Base-by-base conservation (phyloP, 2,329 filamentous ascomycete genomes). In the Helotiales sp. region DNA sequence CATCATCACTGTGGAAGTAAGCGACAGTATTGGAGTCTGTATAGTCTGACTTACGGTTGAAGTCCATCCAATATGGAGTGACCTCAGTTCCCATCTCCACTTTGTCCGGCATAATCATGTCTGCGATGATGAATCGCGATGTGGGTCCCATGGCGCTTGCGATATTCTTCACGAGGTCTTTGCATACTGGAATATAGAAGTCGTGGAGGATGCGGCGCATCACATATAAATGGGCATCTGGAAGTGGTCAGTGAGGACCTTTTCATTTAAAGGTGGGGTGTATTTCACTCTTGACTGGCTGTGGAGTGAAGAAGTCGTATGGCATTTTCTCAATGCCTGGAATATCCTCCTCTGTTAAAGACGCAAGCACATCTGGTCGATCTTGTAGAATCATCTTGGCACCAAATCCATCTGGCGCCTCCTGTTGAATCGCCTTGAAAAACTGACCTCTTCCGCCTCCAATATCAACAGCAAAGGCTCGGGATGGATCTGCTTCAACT, bases 311-410 rank as follows among this genome's bases (percentile, higher is more conserved):
- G 54, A 77, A 75, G 55, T 77, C 72, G 60, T 76, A 75, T 20
- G 64, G 28, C 67, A 76, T 76, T 58, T 70, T 72, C 40, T 75
- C 72, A 22, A 75, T 71, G 10, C 69, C 70, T 0, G 72, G 71
- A 13, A 75, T 69, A n/a, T 72, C 68, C 22, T 73, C 68, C 28
- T 55, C 43, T 3, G 63, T 65, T 5, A 76, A 65, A 3, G 66
- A 57, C 15, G 69, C 70, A 26, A 77, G 59, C 1, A 77, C 75
- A 49, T 71, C 66, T 6, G 72, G 64, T 26, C 70, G 69, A 60
- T 77, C 75, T 64, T 77, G 75, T 2, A 77, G 64, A 58, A 77
- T 72, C 63, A 77, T 50, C 49, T 74, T 74, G 13, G 57, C 68
- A 1, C 60, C 64, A 60, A 72, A 70, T 1, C 63, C 64, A 24